These are phyloP conservation scores for Fremontodendron californicum DNA, from an alignment of 345 rosid species.

Conservation along the genomic window DNA sequence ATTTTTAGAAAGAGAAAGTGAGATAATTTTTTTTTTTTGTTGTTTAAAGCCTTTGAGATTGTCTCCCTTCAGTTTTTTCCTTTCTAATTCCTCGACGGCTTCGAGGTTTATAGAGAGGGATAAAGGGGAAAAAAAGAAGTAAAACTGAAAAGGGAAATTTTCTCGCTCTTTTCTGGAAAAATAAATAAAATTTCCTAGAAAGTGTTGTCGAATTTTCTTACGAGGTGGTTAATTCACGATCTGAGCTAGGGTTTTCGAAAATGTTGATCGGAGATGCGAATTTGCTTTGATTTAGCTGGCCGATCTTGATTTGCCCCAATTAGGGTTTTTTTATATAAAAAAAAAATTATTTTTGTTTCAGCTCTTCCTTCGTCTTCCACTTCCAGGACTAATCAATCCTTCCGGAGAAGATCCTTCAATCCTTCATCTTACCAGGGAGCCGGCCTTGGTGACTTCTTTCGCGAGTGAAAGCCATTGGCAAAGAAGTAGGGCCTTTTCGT, in stretches of 20 bases:
- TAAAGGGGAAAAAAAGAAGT: conserved; percentile 15
- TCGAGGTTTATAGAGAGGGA: conserved; percentile 23
- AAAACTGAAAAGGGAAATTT: conserved; percentile 11
- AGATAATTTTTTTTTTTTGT: background rate
- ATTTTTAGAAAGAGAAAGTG: conserved; percentile 12
- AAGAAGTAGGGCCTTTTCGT: background rate
- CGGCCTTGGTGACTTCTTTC: background rate
- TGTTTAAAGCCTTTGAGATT: conserved; percentile 21
- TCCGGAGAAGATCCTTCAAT: background rate
- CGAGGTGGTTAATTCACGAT: conserved; percentile 23
- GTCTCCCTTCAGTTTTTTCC: conserved; percentile 20
- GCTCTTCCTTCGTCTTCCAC: background rate
- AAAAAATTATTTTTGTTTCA: no score
- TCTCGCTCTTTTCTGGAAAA: background rate
- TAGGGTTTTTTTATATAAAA: no score
- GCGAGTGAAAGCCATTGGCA: background rate
- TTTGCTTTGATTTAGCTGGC: conserved; percentile 33
- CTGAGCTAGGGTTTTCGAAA: conserved; percentile 51
- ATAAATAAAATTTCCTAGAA: conserved; percentile 13
- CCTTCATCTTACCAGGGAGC: background rate
- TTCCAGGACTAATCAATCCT: background rate
- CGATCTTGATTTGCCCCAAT: conserved; percentile 33
- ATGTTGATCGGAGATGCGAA: conserved; percentile 49
- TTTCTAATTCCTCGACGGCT: conserved; percentile 26
- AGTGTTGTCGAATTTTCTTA: background rate